Percentiles rank a stretch among this genome's conserved stretches.
Evolutionary conservation across 495 filamentous ascomycete genomes (phyloP).

Genomic region (Stereocaulon alpinum): DNA sequence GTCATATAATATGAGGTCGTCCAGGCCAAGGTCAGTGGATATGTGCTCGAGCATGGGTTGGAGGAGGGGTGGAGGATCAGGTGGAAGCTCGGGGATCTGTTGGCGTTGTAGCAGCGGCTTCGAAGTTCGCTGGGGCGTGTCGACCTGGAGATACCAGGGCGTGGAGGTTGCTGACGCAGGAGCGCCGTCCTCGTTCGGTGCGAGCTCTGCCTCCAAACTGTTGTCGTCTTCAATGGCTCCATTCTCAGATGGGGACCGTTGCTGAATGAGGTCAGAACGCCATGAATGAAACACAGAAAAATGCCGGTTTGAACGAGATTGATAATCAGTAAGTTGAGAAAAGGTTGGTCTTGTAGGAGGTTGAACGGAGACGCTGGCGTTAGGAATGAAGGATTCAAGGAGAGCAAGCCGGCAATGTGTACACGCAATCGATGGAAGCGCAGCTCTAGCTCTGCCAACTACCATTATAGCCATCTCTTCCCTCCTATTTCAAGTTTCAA

Average conservation of each 20-base stretch:
- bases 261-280: slow-evolving; percentile 3
- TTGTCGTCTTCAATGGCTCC: background rate
- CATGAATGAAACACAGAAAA: background rate
- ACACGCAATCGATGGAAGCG: slow-evolving; percentile 4
- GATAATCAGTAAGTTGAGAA: background rate
- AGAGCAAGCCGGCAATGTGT: slow-evolving; percentile 16
- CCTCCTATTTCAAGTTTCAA: background rate
- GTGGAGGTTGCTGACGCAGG: slow-evolving; percentile 15
- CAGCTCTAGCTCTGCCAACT: background rate
- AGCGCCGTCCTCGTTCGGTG: background rate
- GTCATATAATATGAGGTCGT: slow-evolving; percentile 66
- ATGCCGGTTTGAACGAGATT: background rate
- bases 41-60: slow-evolving; percentile 63
- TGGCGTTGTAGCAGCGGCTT: slow-evolving; percentile 48
- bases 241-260: slow-evolving; percentile 1
- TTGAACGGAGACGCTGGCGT: slow-evolving; percentile 6
- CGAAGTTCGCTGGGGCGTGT: slow-evolving; percentile 34
- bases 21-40: slow-evolving; percentile 72
- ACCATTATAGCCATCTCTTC: background rate
- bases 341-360: background rate
- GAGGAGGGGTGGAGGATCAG: slow-evolving; percentile 61
- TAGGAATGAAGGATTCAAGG: slow-evolving; percentile 11
- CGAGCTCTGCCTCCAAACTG: background rate
- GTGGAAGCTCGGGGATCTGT: slow-evolving; percentile 65
- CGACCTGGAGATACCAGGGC: slow-evolving; percentile 85